Evolutionary conservation across 345 rosid genomes (phyloP), one percentile per base, ranked within the genome.

Genomic region (Punica granatum): DNA sequence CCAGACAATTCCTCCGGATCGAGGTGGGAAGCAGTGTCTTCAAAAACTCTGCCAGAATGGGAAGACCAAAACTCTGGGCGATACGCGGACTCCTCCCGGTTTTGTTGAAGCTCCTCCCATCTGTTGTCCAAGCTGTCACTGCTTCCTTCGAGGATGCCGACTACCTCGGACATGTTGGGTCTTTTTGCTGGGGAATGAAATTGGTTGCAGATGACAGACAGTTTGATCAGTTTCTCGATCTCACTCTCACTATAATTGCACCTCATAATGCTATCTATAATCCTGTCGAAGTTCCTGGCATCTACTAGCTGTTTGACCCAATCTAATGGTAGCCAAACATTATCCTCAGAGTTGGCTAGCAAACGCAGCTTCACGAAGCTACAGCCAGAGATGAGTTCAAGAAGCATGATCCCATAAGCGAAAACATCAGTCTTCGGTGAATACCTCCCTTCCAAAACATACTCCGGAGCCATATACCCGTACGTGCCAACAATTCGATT

Each of bases 351-450:
- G 36, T 0, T 0, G 4, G 0, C 35, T 18, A 18, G 63, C 48
- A 2, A 37, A 31, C 1, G 3, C 32, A 3, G 63, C 18, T n/a
- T 43, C n/a, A 1, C 12, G 10, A 14, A 18, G 5, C 3, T 3
- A 6, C 26, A 28, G 28, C 49, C 64, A 9, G 41, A 31, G 23
- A 69, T 34, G 36, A 69, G 72, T 30, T 69, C 72, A 1, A 43
- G 72, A 49, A 69, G 72, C 43, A 48, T 48, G 8, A 34, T 34
- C 43, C 67, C 67, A 25, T 30, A 61, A 8, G 66, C 66, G 25
- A n/a, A 69, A 34, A 61, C 67, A 34, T 69, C 72, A 34, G 12
- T 44, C 60, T 69, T 69, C 10, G 14, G n/a, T 13, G 72, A 60
- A 26, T 14, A 69, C 25, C 32, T 8, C 31, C 66, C 66, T 1